Conservation (phyloP, 2,329 filamentous ascomycete genomes). For the Monosporascus ibericus region DNA sequence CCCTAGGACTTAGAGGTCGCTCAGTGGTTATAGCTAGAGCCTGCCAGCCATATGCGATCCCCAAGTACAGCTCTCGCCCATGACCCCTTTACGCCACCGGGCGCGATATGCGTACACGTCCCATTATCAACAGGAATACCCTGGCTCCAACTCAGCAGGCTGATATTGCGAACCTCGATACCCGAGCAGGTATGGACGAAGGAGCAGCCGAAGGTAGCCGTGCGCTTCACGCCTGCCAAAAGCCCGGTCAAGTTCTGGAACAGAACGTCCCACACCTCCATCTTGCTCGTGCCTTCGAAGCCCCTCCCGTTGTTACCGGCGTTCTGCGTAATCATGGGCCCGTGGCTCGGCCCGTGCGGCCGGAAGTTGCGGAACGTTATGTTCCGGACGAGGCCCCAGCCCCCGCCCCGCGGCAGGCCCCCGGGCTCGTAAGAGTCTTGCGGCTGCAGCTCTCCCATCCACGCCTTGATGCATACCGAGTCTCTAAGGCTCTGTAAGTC, state of each 20-base stretch:
- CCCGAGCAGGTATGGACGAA: constrained; percentile 39
- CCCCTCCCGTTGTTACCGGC: constrained; percentile 41
- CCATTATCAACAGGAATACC: no score
- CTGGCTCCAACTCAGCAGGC: no score
- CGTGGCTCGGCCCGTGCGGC: constrained; percentile 36
- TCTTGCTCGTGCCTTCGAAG: constrained; percentile 41
- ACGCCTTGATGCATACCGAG: constrained; percentile 52
- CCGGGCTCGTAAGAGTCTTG: constrained; percentile 43
- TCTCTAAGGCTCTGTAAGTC: constrained; percentile 31
- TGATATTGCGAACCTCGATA: no score
- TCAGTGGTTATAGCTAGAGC: no score
- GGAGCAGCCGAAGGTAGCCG: constrained; percentile 40
- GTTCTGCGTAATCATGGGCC: constrained; percentile 39
- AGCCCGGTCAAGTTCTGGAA: constrained; percentile 48
- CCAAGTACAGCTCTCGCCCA: no score
- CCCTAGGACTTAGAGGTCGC: no score
- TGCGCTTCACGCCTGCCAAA: constrained; percentile 28
- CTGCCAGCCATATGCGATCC: no score
- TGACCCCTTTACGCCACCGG: no score
- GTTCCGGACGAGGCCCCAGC: constrained; percentile 46
- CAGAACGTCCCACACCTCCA: constrained; percentile 41
- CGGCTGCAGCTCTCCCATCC: constrained; percentile 41
- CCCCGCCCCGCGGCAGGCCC: constrained; percentile 41
- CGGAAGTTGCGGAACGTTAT: constrained; percentile 46
- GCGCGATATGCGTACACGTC: no score